A percentile compares a stretch with the other conserved stretches of the same genome.
These are phyloP conservation scores for Gossypium raimondii DNA, from an alignment of 345 rosid species.

Conservation along the genomic window DNA sequence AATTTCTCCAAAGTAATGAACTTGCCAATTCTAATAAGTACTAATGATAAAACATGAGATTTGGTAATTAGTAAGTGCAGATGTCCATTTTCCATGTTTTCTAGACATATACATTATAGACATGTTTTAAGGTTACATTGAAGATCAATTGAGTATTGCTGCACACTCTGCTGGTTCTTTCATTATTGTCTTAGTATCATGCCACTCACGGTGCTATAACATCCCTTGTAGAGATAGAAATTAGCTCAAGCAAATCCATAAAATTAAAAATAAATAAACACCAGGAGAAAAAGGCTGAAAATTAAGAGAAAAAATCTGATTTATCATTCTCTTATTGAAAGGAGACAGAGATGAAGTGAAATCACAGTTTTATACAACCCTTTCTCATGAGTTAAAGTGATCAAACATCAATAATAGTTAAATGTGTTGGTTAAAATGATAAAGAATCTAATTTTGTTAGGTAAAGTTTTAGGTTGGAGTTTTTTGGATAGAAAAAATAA, in stretches of 20 bases:
- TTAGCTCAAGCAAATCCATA: too few species aligned
- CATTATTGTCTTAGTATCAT: background rate
- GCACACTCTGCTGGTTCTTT: background rate
- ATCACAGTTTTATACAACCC: rapidly evolving
- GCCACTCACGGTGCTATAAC: background rate
- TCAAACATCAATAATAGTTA: too few species aligned
- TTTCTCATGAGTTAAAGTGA: too few species aligned
- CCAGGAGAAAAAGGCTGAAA: too few species aligned
- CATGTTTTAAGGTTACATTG: background rate
- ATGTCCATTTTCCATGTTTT: background rate
- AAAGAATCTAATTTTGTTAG: too few species aligned
- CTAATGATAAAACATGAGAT: background rate
- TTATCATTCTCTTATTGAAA: too few species aligned
- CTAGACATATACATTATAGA: background rate
- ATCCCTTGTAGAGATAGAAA: background rate
- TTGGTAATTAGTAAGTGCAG: background rate
- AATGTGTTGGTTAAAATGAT: too few species aligned
- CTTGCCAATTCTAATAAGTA: too few species aligned
- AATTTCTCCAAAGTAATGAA: too few species aligned
- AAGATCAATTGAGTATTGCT: background rate
- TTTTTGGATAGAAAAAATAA: too few species aligned
- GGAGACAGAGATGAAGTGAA: rapidly evolving
- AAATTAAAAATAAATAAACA: too few species aligned
- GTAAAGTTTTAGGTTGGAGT: too few species aligned
- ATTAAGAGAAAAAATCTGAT: rapidly evolving